A percentile compares a stretch with the other conserved stretches of the same genome.
Conservation (phyloP, 106 monocot species). For the Dendrobium huoshanense region DNA sequence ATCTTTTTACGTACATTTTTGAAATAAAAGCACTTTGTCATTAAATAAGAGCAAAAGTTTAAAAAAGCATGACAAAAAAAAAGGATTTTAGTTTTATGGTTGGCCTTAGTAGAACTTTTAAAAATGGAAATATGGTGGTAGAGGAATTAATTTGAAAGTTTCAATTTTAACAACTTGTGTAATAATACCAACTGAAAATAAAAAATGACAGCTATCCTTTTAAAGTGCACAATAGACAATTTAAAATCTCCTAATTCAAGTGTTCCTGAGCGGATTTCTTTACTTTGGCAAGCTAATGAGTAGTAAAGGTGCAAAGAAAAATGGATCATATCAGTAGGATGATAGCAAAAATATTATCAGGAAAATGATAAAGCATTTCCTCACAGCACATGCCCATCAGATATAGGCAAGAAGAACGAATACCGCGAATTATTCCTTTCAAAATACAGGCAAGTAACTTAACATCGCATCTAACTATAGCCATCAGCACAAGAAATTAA, state of each 20-base stretch:
- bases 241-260: not conserved
- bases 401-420: not conserved
- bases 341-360: not conserved
- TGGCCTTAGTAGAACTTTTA: not conserved
- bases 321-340: not conserved
- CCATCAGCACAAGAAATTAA: not conserved
- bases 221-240: not conserved
- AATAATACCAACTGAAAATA: not conserved
- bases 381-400: not conserved
- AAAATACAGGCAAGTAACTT: not conserved
- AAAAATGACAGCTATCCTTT: not conserved
- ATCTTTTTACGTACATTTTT: too few relatives aligned
- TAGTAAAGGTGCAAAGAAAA: not conserved
- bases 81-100: not conserved
- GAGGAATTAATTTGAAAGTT: not conserved
- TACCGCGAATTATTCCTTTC: not conserved
- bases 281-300: too few relatives aligned
- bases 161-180: not conserved
- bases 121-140: not conserved
- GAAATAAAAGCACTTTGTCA: not conserved
- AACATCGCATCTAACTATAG: not conserved
- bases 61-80: not conserved
- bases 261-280: not conserved
- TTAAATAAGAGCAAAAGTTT: not conserved
- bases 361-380: not conserved